Evolutionary conservation across 202 grass and related monocot species (phyloP).

Genomic region (Bolboschoenoplectus hybrid): DNA sequence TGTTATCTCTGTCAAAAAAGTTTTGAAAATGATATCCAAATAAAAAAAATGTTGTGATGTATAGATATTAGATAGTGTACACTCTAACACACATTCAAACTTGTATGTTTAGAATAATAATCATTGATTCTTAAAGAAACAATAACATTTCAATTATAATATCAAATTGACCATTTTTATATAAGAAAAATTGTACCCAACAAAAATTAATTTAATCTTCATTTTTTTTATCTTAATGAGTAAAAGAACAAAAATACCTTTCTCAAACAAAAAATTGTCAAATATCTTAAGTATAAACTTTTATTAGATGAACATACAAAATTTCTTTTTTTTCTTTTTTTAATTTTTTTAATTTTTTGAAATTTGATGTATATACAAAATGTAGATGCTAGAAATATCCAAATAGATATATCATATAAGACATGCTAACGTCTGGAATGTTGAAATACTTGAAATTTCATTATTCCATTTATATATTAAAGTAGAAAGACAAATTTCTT

Average conservation of each 20-base stretch:
- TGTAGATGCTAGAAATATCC: neutral
- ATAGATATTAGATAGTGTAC: neutral
- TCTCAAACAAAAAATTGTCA: neutral
- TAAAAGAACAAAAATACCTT: neutral
- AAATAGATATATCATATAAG: neutral
- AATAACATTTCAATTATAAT: neutral
- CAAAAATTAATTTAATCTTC: too few species aligned
- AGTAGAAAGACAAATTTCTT: neutral
- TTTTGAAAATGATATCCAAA: neutral
- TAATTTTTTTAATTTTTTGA: too few species aligned
- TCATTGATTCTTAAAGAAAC: neutral
- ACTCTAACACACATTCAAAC: too few species aligned
- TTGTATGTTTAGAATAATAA: too few species aligned
- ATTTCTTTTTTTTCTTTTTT: too few species aligned
- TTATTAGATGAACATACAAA: too few species aligned
- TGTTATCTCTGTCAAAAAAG: neutral
- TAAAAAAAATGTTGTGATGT: neutral
- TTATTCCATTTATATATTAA: slow-evolving; percentile 3
- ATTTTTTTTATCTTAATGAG: neutral
- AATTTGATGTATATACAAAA: too few species aligned
- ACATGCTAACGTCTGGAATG: neutral
- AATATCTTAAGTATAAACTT: neutral
- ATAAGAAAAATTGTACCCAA: neutral
- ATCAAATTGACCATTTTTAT: neutral
- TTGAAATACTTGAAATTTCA: slow-evolving; percentile 4